phyloP scores from a whole-genome alignment of 2,329 filamentous ascomycete genomes.

The Sarocladium strictum region DNA sequence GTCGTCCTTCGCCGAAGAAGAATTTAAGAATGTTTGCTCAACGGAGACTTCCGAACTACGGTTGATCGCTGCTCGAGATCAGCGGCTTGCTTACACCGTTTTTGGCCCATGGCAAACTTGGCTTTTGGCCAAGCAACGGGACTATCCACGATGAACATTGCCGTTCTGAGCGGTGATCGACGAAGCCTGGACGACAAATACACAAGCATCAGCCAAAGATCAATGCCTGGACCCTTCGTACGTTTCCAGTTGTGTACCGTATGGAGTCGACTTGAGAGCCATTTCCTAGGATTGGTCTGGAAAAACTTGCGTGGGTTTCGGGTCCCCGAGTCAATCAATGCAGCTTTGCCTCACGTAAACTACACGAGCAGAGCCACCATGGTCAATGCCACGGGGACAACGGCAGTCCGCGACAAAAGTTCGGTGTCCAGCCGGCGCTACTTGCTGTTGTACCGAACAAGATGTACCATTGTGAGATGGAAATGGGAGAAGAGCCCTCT shows the following conservation, averaged over 20 bases:
- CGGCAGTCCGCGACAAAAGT: slow-evolving; percentile 1
- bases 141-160: slow-evolving; percentile 9
- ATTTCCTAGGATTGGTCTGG: background rate
- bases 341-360: background rate
- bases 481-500: background rate
- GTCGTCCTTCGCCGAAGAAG: no score
- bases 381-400: background rate
- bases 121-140: slow-evolving; percentile 9
- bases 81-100: background rate
- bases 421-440: background rate
- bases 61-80: slow-evolving; percentile 4
- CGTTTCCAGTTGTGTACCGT: no score
- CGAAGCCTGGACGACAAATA: background rate
- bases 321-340: background rate
- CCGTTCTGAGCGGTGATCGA: slow-evolving; percentile 5
- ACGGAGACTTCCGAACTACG: slow-evolving; percentile 4
- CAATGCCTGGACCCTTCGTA: no score
- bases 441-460: background rate
- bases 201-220: background rate
- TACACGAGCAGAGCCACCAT: background rate
- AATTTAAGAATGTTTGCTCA: slow-evolving; percentile 1
- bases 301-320: background rate
- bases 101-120: slow-evolving; percentile 1
- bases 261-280: background rate
- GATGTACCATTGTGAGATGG: background rate